Percentiles rank a stretch among this genome's conserved stretches.
Evolutionary conservation across 2,329 filamentous ascomycete species (phyloP).

Genomic region (Exophiala dermatitidis): DNA sequence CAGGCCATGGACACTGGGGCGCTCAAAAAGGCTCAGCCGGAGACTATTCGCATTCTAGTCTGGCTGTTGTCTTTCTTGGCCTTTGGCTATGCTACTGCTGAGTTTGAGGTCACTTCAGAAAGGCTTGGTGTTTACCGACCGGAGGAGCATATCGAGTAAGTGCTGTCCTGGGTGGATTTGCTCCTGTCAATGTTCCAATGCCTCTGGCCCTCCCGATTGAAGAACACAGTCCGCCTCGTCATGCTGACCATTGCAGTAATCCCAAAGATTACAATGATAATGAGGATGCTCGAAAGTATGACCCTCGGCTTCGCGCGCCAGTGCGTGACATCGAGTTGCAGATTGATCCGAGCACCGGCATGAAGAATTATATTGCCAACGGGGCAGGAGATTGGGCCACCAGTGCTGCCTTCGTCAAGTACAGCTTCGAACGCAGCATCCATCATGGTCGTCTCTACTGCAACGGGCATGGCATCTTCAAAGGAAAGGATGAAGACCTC

Average conservation of each 20-base stretch:
- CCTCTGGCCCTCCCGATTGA: not conserved
- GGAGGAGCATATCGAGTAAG: conserved; percentile 51
- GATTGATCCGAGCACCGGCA: conserved; percentile 70
- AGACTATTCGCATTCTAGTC: conserved; percentile 70
- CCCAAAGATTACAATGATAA: conserved; percentile 82
- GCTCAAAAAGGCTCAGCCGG: conserved; percentile 68
- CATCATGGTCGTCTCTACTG: conserved; percentile 72
- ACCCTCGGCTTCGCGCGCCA: conserved; percentile 72
- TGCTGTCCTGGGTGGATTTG: too few species aligned
- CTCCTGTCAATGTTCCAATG: not conserved
- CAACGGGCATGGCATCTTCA: conserved; percentile 50
- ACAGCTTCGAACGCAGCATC: conserved; percentile 64
- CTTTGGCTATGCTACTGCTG: conserved; percentile 77
- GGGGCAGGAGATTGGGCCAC: conserved; percentile 83
- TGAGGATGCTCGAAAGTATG: conserved; percentile 72
- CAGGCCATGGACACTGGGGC: conserved; percentile 76
- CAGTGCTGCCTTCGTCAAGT: conserved; percentile 74
- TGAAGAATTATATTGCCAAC: conserved; percentile 99
- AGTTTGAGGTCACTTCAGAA: conserved; percentile 77
- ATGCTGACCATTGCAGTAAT: conserved; percentile 54
- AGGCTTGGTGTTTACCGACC: conserved; percentile 73
- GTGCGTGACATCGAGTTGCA: conserved; percentile 64
- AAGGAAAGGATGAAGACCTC: conserved; percentile 67
- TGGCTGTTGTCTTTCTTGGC: conserved; percentile 76
- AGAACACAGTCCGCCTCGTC: conserved; percentile 1